These are phyloP conservation scores for Pseudogymnoascus sp. DNA, from an alignment of 2,329 filamentous ascomycete species.

Conservation along the genomic window DNA sequence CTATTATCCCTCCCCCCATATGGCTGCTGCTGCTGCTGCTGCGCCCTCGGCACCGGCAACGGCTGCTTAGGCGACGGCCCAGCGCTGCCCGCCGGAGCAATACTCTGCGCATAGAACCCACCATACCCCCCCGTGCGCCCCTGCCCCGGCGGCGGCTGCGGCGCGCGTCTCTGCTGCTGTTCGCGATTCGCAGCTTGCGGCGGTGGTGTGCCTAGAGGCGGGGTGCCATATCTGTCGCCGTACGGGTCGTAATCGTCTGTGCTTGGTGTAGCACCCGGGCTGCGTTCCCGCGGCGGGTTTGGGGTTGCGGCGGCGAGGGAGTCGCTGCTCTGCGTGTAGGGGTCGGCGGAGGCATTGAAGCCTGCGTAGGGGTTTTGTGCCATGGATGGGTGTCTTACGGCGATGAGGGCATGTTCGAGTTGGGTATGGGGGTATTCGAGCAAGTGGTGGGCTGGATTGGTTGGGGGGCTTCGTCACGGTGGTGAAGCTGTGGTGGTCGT, in stretches of 20 bases:
- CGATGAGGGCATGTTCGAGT: not conserved
- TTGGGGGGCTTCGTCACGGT: not conserved
- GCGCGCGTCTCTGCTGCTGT: constrained; percentile 22
- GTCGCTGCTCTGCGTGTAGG: constrained; percentile 23
- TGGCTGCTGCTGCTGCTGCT: not conserved
- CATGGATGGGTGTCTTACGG: constrained; percentile 17
- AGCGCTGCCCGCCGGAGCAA: not conserved
- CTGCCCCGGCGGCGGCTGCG: not conserved
- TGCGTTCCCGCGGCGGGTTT: constrained; percentile 10
- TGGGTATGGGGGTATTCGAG: not conserved
- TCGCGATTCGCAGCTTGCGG: constrained; percentile 24
- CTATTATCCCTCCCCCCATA: constrained; percentile 1
- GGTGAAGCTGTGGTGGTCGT: constrained; percentile 1
- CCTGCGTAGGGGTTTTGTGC: constrained; percentile 28
- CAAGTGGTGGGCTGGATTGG: not conserved
- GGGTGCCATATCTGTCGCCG: constrained; percentile 24
- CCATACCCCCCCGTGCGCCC: constrained; percentile 11
- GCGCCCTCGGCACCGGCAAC: not conserved
- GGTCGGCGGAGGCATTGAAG: constrained; percentile 22
- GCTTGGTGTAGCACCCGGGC: constrained; percentile 11
- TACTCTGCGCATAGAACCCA: constrained; percentile 12
- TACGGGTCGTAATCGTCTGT: constrained; percentile 28
- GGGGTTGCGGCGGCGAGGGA: constrained; percentile 20
- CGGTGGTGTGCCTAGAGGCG: constrained; percentile 19
- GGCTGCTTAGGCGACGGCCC: constrained; percentile 2